These are phyloP conservation scores for Neurospora sp. DNA, from an alignment of 495 filamentous ascomycete genomes.

Conservation along the genomic window DNA sequence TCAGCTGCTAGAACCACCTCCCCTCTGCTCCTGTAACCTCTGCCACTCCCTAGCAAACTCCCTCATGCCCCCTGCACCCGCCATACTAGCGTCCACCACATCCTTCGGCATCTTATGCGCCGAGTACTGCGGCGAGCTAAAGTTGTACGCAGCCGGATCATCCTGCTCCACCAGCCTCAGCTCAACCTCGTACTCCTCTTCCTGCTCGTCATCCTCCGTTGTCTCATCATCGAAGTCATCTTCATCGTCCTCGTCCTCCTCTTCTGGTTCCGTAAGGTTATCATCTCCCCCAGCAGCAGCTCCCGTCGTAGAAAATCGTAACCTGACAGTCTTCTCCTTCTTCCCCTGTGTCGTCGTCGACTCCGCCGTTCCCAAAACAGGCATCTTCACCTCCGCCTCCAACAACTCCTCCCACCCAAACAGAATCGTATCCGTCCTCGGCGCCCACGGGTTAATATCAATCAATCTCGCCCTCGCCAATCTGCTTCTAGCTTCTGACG, in stretches of 20 bases:
- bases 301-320: neutral
- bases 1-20: neutral
- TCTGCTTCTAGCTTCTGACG: neutral
- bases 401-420: constrained; percentile 90
- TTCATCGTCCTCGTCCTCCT: constrained; percentile 6
- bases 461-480: constrained; percentile 65
- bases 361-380: constrained; percentile 31
- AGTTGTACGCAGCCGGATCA: constrained; percentile 79
- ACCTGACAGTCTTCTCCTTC: constrained; percentile 6
- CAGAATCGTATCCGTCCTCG: constrained; percentile 74
- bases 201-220: constrained; percentile 40
- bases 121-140: constrained; percentile 78
- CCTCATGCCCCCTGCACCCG: constrained; percentile 62
- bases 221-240: constrained; percentile 23
- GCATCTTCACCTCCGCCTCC: constrained; percentile 48
- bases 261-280: neutral
- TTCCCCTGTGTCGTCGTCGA: constrained; percentile 16
- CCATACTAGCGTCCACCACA: constrained; percentile 79
- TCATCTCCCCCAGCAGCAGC: constrained; percentile 6
- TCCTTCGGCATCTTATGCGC: constrained; percentile 93
- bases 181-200: constrained; percentile 59
- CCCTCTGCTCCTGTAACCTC: constrained; percentile 40
- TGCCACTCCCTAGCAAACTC: constrained; percentile 88
- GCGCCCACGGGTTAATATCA: constrained; percentile 94
- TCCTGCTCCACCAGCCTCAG: constrained; percentile 71